These are phyloP conservation scores for Cicer yamashitae DNA, from an alignment of 306 rosid species.

Conservation along the genomic window DNA sequence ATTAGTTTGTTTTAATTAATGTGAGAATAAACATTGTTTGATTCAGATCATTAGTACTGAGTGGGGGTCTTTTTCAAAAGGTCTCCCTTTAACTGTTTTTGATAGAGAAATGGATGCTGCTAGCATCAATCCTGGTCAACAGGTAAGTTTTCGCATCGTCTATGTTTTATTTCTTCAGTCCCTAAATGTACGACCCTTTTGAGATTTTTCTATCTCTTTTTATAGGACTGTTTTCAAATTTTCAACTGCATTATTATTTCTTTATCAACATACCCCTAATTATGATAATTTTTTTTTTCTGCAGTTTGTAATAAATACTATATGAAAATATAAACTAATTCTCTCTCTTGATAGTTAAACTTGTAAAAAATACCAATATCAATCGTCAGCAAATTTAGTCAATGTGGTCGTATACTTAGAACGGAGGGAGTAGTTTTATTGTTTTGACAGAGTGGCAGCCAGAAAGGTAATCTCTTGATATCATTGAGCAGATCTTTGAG, in stretches of 20 bases:
- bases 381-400: too few relatives aligned
- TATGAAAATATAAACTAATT: too few relatives aligned
- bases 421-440: not conserved
- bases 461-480: slow-evolving; percentile 5
- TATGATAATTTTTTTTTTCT: too few relatives aligned
- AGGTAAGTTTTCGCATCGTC: slow-evolving; percentile 56
- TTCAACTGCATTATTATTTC: too few relatives aligned
- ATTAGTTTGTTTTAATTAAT: slow-evolving; percentile 15
- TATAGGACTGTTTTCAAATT: too few relatives aligned
- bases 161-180: not conserved
- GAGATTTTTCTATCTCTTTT: too few relatives aligned
- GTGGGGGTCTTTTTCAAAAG: slow-evolving; percentile 89
- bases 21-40: slow-evolving; percentile 27
- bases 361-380: too few relatives aligned
- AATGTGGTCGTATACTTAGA: too few relatives aligned
- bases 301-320: too few relatives aligned
- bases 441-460: slow-evolving; percentile 8
- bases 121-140: slow-evolving; percentile 93
- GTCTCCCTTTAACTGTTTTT: slow-evolving; percentile 79
- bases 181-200: too few relatives aligned
- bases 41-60: slow-evolving; percentile 85
- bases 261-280: too few relatives aligned
- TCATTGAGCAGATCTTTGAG: slow-evolving; percentile 72
- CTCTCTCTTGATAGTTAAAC: too few relatives aligned
- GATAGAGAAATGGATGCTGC: slow-evolving; percentile 93